These are phyloP conservation scores for Globisporangium paddicum DNA, from an alignment of 352 stramenopile genomes.

Conservation along the genomic window DNA sequence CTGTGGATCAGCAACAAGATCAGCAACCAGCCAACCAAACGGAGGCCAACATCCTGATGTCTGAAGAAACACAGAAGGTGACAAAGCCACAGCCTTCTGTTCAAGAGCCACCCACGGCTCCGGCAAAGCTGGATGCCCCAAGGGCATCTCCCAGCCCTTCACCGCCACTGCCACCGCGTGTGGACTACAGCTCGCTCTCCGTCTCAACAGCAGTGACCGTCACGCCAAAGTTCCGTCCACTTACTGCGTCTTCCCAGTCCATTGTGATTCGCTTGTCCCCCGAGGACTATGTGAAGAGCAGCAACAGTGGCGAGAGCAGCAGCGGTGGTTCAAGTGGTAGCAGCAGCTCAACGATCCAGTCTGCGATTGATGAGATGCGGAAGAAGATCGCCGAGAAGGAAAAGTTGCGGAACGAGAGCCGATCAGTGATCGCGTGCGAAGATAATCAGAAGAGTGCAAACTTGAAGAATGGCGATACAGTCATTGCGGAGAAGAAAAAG, in stretches of 20 bases:
- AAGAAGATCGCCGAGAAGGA: conserved; percentile 53
- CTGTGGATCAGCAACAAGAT: neutral
- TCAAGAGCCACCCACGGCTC: neutral
- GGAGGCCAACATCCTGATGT: neutral
- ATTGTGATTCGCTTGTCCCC: conserved; percentile 57
- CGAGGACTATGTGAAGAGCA: conserved; percentile 38
- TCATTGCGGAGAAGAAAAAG: neutral
- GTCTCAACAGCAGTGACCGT: neutral
- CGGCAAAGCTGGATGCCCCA: neutral
- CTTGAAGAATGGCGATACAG: neutral
- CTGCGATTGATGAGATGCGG: conserved; percentile 50
- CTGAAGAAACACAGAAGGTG: neutral
- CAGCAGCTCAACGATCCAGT: conserved; percentile 19
- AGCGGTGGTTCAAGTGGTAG: neutral
- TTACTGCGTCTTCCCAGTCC: conserved; percentile 66
- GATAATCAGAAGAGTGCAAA: neutral
- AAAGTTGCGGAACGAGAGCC: conserved; percentile 24
- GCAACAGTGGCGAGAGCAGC: conserved; percentile 11
- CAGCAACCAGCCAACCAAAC: neutral
- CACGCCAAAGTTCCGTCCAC: conserved; percentile 36
- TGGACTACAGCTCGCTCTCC: conserved; percentile 1
- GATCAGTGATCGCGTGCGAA: conserved; percentile 1
- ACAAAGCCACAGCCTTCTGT: neutral
- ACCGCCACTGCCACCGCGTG: neutral
- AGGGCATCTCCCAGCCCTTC: neutral